phyloP scores from a whole-genome alignment of 768 basidiomycete genomes.

The Mycena venus region DNA sequence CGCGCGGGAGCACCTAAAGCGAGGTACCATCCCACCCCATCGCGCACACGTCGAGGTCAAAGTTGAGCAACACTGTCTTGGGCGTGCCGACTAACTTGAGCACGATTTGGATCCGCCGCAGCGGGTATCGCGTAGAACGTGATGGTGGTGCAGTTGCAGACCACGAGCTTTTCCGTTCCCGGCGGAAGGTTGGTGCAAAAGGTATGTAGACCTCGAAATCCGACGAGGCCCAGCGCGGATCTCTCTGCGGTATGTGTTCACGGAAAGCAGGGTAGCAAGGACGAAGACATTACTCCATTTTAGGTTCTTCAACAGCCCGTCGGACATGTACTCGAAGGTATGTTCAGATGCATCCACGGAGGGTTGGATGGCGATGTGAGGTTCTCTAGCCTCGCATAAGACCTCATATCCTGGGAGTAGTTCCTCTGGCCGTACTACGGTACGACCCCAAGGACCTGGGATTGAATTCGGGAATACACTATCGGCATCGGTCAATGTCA shows the following conservation, averaged over 20 bases:
- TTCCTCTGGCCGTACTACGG: neutral
- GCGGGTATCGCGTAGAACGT: conserved; percentile 25
- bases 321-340: conserved; percentile 16
- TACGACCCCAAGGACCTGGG: neutral
- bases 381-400: neutral
- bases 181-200: conserved; percentile 18
- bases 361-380: conserved; percentile 9
- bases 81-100: conserved; percentile 13
- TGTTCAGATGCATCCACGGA: neutral
- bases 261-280: conserved; percentile 1
- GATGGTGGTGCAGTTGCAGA: conserved; percentile 15
- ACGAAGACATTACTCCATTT: conserved; percentile 18
- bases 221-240: conserved; percentile 7
- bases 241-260: neutral
- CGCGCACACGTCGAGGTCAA: conserved; percentile 26
- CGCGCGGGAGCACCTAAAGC: conserved; percentile 22
- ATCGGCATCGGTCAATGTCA: conserved; percentile 1
- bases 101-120: no score
- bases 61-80: conserved; percentile 14
- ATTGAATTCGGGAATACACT: neutral
- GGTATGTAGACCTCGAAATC: conserved; percentile 24
- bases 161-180: neutral
- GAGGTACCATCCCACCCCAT: conserved; percentile 22
- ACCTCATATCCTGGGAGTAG: neutral
- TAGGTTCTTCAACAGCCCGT: conserved; percentile 10